Conservation (phyloP, 164 flowering plant species). For the Pachysandra terminalis region DNA sequence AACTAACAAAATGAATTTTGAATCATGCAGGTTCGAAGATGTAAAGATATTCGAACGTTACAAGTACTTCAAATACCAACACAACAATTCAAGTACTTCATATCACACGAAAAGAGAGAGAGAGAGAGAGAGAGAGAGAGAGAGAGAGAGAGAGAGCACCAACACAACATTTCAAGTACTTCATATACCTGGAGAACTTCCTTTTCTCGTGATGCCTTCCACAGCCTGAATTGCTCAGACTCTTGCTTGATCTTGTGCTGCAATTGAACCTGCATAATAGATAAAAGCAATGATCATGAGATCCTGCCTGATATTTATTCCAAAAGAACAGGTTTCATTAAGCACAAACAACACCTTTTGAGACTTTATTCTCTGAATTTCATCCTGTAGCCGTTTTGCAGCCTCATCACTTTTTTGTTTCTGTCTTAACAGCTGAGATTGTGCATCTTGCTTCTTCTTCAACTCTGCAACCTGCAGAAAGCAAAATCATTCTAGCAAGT, state of each 20-base stretch:
- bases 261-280: conserved; percentile 66
- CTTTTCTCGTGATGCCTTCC: conserved; percentile 95
- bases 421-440: conserved; percentile 86
- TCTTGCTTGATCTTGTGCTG: conserved; percentile 99
- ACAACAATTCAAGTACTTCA: no score
- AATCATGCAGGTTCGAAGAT: no score
- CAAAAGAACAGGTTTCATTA: neutral
- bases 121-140: no score
- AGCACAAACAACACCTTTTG: conserved; percentile 62
- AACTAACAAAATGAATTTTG: no score
- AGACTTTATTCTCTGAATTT: conserved; percentile 86
- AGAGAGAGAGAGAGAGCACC: no score
- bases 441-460: conserved; percentile 98
- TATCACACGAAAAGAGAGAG: no score
- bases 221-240: conserved; percentile 87
- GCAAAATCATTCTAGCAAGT: conserved; percentile 6
- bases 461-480: conserved; percentile 70
- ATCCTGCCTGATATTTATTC: neutral
- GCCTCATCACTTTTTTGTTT: conserved; percentile 98
- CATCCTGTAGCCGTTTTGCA: conserved; percentile 89
- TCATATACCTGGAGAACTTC: conserved; percentile 90
- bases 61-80: no score
- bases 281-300: neutral
- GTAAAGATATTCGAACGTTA: no score
- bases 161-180: neutral